Evolutionary conservation across 1,139 yeast species (phyloP).

Genomic region (Sugiyamaella xylanicola): DNA sequence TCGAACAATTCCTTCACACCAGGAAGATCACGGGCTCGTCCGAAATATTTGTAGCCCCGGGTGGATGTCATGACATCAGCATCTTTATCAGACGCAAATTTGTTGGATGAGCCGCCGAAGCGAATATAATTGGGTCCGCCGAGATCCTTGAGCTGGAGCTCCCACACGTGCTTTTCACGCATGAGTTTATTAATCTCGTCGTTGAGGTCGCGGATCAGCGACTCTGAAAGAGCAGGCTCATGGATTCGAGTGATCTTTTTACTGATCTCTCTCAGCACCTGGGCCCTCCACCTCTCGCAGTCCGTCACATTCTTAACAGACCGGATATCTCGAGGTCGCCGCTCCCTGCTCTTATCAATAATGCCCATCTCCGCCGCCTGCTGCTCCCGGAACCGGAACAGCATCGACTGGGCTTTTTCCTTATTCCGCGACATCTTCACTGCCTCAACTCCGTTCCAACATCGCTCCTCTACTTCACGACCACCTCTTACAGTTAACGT

Average conservation of each 20-base stretch:
- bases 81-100: conserved; percentile 2
- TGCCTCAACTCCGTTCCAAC: not conserved
- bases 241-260: conserved; percentile 63
- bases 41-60: conserved; percentile 73
- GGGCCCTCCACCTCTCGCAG: conserved; percentile 78
- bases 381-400: conserved; percentile 64
- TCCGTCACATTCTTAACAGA: conserved; percentile 59
- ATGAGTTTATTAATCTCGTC: conserved; percentile 71
- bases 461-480: not conserved
- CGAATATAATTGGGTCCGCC: conserved; percentile 69
- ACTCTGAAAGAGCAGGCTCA: conserved; percentile 60
- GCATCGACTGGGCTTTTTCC: conserved; percentile 73
- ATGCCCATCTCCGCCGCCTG: conserved; percentile 63
- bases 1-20: conserved; percentile 63
- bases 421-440: conserved; percentile 67
- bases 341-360: conserved; percentile 49
- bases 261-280: conserved; percentile 65
- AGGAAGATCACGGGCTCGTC: conserved; percentile 78
- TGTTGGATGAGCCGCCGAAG: conserved; percentile 22
- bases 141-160: conserved; percentile 63
- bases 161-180: conserved; percentile 77
- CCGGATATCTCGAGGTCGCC: conserved; percentile 63
- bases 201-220: conserved; percentile 70
- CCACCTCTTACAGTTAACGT: not conserved
- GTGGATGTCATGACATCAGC: conserved; percentile 31